phyloP scores from a whole-genome alignment of 2,329 filamentous ascomycete species.

The Ambrosiella xylebori region DNA sequence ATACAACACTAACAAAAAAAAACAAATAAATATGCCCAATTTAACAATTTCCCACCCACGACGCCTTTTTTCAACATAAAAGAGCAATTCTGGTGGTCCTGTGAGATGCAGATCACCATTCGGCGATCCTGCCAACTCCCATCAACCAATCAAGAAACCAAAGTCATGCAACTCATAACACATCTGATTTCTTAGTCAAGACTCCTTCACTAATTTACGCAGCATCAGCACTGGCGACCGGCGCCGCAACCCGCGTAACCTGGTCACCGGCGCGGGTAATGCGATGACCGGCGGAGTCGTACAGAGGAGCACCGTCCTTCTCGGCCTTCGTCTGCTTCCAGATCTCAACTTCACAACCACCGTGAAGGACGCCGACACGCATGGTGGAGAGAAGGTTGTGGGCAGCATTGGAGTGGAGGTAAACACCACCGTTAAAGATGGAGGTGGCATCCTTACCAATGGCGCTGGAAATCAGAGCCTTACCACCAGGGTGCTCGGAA shows the following conservation, averaged over 20 bases:
- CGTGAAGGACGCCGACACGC: conserved; percentile 72
- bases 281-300: conserved; percentile 63
- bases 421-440: conserved; percentile 84
- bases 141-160: background rate
- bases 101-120: background rate
- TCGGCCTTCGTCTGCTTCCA: conserved; percentile 77
- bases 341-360: conserved; percentile 78
- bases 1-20: background rate
- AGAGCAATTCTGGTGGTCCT: background rate
- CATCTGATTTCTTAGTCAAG: background rate
- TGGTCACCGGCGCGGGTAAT: conserved; percentile 77
- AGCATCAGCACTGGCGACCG: conserved; percentile 67
- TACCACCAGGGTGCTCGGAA: conserved; percentile 79
- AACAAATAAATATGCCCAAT: background rate
- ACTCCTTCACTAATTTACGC: conserved; percentile 32
- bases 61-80: background rate
- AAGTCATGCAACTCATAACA: background rate
- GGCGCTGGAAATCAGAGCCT: conserved; percentile 65
- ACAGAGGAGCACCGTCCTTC: conserved; percentile 62
- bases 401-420: conserved; percentile 76
- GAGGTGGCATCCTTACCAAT: conserved; percentile 79
- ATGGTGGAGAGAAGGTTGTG: conserved; percentile 81
- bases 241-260: conserved; percentile 66
- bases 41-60: background rate
- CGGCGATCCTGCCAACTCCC: background rate